These are phyloP conservation scores for Vigna hirtella DNA, from an alignment of 306 rosid genomes.

Conservation along the genomic window DNA sequence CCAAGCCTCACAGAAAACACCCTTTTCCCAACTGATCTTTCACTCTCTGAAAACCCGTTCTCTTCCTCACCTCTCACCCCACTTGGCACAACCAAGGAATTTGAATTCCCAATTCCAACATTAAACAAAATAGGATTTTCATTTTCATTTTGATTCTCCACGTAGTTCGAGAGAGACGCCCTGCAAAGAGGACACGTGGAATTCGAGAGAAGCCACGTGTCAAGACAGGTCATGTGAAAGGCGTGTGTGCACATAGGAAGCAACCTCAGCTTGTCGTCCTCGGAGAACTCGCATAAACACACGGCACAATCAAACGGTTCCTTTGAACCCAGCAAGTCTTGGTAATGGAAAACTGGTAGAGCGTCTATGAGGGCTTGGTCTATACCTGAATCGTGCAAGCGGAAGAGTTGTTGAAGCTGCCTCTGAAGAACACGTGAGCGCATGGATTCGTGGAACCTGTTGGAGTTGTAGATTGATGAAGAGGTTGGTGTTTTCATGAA, in stretches of 20 bases:
- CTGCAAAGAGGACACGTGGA: constrained; percentile 95
- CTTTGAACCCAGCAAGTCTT: constrained; percentile 65
- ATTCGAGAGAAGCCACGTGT: constrained; percentile 88
- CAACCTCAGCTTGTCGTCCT: constrained; percentile 72
- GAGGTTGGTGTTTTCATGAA: constrained; percentile 58
- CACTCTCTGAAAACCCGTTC: constrained; percentile 37
- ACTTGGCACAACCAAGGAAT: constrained; percentile 44
- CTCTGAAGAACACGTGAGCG: constrained; percentile 66
- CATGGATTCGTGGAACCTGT: constrained; percentile 56
- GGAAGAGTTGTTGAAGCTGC: constrained; percentile 89
- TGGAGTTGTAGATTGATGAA: constrained; percentile 60
- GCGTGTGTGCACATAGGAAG: constrained; percentile 88
- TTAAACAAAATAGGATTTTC: constrained; percentile 45
- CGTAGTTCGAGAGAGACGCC: constrained; percentile 48
- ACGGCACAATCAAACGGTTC: constrained; percentile 91
- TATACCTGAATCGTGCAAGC: constrained; percentile 79
- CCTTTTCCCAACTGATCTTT: constrained; percentile 51
- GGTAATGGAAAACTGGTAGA: constrained; percentile 73
- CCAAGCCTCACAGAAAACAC: constrained; percentile 89
- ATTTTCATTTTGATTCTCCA: constrained; percentile 16
- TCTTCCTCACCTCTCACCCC: constrained; percentile 49
- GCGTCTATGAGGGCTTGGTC: constrained; percentile 74
- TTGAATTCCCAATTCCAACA: constrained; percentile 47
- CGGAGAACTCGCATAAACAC: constrained; percentile 73
- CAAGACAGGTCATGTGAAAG: constrained; percentile 80